Percentiles rank a stretch among this genome's conserved stretches.
These are phyloP conservation scores for Cucurbita moschata DNA, from an alignment of 306 rosid genomes.

Conservation along the genomic window DNA sequence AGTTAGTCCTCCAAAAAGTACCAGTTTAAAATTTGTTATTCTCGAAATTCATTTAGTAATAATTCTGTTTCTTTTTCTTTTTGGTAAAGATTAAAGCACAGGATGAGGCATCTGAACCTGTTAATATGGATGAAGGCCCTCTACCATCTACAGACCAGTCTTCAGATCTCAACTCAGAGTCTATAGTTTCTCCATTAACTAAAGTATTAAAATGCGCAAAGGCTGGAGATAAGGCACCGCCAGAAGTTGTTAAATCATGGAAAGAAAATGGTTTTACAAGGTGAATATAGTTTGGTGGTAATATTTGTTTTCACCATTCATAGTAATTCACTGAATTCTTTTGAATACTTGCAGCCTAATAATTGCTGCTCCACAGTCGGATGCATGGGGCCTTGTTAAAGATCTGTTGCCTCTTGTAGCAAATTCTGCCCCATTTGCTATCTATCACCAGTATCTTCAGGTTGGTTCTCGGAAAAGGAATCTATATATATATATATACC, in stretches of 20 bases:
- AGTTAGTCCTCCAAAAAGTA: not conserved
- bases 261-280: slow-evolving; percentile 81
- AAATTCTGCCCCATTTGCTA: slow-evolving; percentile 87
- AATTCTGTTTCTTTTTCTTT: not conserved
- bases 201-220: slow-evolving; percentile 42
- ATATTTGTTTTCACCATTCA: not conserved
- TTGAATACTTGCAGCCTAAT: slow-evolving; percentile 38
- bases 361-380: slow-evolving; percentile 78
- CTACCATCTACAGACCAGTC: slow-evolving; percentile 18
- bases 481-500: too few species aligned
- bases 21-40: not conserved
- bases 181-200: slow-evolving; percentile 13
- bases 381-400: slow-evolving; percentile 49
- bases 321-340: not conserved
- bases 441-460: slow-evolving; percentile 92
- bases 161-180: slow-evolving; percentile 26
- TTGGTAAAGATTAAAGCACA: slow-evolving; percentile 15
- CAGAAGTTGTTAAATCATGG: slow-evolving; percentile 51
- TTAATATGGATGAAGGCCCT: slow-evolving; percentile 28
- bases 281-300: slow-evolving; percentile 23
- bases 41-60: not conserved
- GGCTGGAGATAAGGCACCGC: slow-evolving; percentile 65
- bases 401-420: slow-evolving; percentile 63
- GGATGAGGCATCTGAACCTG: slow-evolving; percentile 29
- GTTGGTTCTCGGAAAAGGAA: slow-evolving; percentile 18